phyloP scores from a whole-genome alignment of 2,329 filamentous ascomycete species.

The Phialocephala subalpina region DNA sequence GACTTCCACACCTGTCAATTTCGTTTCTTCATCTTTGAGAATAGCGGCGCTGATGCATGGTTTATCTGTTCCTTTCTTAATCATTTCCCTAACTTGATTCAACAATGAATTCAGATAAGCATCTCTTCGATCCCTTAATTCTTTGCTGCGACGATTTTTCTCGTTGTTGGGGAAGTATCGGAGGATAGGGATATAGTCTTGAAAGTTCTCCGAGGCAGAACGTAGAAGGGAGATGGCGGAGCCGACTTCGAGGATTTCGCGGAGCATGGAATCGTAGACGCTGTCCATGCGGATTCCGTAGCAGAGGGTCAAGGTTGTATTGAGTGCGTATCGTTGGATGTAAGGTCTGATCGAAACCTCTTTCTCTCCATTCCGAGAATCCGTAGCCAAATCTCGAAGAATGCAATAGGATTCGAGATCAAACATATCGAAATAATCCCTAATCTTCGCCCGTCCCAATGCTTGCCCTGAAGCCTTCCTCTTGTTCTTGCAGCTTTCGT shows the following conservation, averaged over 20 bases:
- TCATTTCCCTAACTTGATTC: constrained; percentile 59
- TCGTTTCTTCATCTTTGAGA: constrained; percentile 61
- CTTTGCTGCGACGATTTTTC: constrained; percentile 55
- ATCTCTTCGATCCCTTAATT: constrained; percentile 56
- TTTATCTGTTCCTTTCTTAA: constrained; percentile 58
- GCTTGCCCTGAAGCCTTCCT: constrained; percentile 58
- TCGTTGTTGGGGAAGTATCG: constrained; percentile 60
- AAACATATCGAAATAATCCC: constrained; percentile 60
- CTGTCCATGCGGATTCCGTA: constrained; percentile 63
- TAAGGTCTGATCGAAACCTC: constrained; percentile 58
- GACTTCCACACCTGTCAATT: constrained; percentile 59
- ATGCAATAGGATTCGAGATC: constrained; percentile 61
- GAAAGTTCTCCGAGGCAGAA: constrained; percentile 59
- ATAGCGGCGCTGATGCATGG: constrained; percentile 62
- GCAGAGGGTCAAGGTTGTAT: constrained; percentile 61
- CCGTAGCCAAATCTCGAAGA: constrained; percentile 53
- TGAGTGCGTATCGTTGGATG: constrained; percentile 60
- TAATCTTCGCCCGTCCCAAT: constrained; percentile 53
- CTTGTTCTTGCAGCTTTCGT: constrained; percentile 60
- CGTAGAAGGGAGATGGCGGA: constrained; percentile 58
- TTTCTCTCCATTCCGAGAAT: constrained; percentile 50
- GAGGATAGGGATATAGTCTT: constrained; percentile 60
- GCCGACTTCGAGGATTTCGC: constrained; percentile 61
- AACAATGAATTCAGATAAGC: constrained; percentile 57
- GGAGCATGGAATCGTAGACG: constrained; percentile 58